A percentile compares a stretch with the other conserved stretches of the same genome.
phyloP scores from a whole-genome alignment of 2,329 filamentous ascomycete species.

The Xylaria sp. region DNA sequence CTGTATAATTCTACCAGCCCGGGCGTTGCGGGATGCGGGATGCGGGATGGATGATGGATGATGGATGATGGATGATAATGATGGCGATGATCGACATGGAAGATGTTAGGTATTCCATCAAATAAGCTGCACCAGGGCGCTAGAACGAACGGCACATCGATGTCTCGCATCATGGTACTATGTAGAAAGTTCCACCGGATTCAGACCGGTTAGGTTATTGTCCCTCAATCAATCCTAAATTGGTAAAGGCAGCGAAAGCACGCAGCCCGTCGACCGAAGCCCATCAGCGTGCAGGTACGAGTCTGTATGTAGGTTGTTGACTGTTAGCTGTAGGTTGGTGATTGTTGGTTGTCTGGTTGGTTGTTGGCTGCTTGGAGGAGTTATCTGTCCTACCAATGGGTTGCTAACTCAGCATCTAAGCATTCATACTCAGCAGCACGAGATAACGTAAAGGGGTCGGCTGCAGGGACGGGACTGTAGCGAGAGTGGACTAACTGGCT shows the following conservation, averaged over 20 bases:
- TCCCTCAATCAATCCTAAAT: slow-evolving; percentile 14
- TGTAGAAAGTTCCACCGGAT: slow-evolving; percentile 16
- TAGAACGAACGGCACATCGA: slow-evolving; percentile 11
- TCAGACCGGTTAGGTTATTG: neutral
- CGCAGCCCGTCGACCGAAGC: slow-evolving; percentile 20
- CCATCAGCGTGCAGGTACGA: neutral
- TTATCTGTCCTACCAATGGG: neutral
- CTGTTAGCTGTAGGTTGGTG: neutral
- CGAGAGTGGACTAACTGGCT: neutral
- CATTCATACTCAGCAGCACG: too few relatives aligned
- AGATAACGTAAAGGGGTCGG: neutral
- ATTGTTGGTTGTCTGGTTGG: neutral
- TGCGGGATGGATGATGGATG: neutral
- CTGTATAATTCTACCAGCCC: slow-evolving; percentile 11
- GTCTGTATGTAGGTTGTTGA: neutral
- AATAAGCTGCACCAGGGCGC: neutral
- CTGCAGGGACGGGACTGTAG: neutral
- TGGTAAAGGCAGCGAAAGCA: slow-evolving; percentile 20
- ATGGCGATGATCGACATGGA: neutral
- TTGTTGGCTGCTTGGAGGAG: neutral
- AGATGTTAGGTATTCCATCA: neutral
- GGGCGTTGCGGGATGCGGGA: slow-evolving; percentile 22
- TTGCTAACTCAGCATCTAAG: too few relatives aligned
- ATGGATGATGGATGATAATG: too few relatives aligned
- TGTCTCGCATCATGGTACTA: slow-evolving; percentile 31